Base-by-base conservation (phyloP, 129 eudicot genomes). In the Chrysanthemum lavandulifolium region DNA sequence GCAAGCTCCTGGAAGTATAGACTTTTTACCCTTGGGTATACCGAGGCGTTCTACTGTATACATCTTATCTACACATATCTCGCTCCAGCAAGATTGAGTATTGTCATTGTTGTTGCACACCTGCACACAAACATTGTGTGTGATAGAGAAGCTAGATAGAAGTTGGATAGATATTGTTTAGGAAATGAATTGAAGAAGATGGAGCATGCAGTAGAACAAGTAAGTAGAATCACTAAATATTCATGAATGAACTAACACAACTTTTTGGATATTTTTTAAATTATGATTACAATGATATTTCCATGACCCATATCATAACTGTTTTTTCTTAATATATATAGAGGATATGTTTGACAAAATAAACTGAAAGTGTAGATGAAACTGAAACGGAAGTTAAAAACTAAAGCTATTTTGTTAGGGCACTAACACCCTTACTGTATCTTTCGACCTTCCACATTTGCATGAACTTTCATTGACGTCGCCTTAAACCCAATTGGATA, bases 161-260 rank as follows among this genome's bases (percentile, higher is more conserved):
- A 29, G 54, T 54, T 5, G 54, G 36, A 61, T 56, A 13, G 15
- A 56, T 15, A 6, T 13, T 61, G 47, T 7, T 61, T 33, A 25
- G 15, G 12, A 6, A 56, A 15, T 15, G 9, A 40, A 40, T 58
- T 3, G 2, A 58, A 25, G 55, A 23, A 72, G 68, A 72, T 72
- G 56, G 48, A 72, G 45, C 49, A 72, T 49, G 76, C 54, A 33
- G 15, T 11, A 33, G 36, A 13, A 54, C 36, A 55, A 27, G 52
- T 70, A 11, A 29, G 10, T 67, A 10, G 15, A n/a, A 60, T 72
- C 76, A 61, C 16, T 48, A n/a, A 61, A 25, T 60, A 51, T 11
- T 13, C 52, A 62, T 73, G 76, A 73, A 73, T 61, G 11, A 75
- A 56, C 66, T 45, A 64, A 54, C 56, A 13, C 19, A 61, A 63